Conservation (phyloP, 2,329 filamentous ascomycete species). For the Hypoxylon sp. region DNA sequence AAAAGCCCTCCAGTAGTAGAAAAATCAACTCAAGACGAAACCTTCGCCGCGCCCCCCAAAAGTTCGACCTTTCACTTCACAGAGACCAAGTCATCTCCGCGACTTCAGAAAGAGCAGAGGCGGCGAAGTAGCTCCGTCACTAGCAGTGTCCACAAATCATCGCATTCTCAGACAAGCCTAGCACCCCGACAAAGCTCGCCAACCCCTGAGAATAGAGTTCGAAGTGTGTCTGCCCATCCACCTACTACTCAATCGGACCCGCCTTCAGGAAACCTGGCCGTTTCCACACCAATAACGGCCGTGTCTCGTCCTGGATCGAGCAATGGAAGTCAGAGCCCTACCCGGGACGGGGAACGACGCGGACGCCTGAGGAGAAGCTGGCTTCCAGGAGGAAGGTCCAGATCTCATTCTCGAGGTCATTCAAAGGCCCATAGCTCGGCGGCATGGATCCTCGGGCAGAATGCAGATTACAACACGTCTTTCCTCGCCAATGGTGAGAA, state of each 20-base stretch:
- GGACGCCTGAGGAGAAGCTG: slow-evolving; percentile 68
- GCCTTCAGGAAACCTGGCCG: slow-evolving; percentile 54
- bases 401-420: slow-evolving; percentile 64
- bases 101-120: slow-evolving; percentile 50
- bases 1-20: slow-evolving; percentile 46
- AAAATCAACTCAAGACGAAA: slow-evolving; percentile 41
- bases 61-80: slow-evolving; percentile 46
- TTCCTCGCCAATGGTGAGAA: slow-evolving; percentile 70
- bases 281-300: slow-evolving; percentile 49
- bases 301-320: slow-evolving; percentile 56
- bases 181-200: slow-evolving; percentile 49
- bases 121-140: slow-evolving; percentile 52
- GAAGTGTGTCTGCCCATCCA: slow-evolving; percentile 66
- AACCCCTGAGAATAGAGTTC: slow-evolving; percentile 58
- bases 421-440: slow-evolving; percentile 48
- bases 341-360: slow-evolving; percentile 55
- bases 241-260: slow-evolving; percentile 50
- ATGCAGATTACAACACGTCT: slow-evolving; percentile 69
- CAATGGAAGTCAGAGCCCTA: slow-evolving; percentile 62
- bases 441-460: slow-evolving; percentile 71
- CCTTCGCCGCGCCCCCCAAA: slow-evolving; percentile 42
- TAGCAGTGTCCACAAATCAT: slow-evolving; percentile 35
- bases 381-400: slow-evolving; percentile 67
- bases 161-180: slow-evolving; percentile 40
- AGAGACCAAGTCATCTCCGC: slow-evolving; percentile 49